Evolutionary conservation across 768 basidiomycete genomes (phyloP).

Genomic region (Lepiota venenata): DNA sequence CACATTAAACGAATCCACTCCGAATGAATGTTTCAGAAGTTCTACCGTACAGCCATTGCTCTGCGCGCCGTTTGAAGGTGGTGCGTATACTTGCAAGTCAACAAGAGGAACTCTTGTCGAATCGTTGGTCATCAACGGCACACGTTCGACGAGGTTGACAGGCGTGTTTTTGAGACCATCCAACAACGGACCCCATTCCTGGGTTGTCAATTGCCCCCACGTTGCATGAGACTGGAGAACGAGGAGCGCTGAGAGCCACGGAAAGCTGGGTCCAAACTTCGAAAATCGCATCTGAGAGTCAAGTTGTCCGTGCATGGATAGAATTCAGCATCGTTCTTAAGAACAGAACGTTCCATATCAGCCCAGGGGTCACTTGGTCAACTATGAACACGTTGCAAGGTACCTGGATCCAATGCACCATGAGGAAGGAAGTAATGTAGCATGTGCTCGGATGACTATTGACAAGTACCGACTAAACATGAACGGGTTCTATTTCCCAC

Average conservation of each 20-base stretch:
- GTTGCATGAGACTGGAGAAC: not conserved
- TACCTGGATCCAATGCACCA: not conserved
- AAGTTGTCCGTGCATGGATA: too few species aligned
- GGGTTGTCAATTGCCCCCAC: not conserved
- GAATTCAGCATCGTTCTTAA: too few species aligned
- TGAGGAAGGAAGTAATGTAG: not conserved
- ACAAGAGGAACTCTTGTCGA: constrained; percentile 20
- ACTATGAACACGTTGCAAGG: too few species aligned
- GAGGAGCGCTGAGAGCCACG: too few species aligned
- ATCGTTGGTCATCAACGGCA: constrained; percentile 9
- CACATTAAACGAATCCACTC: constrained; percentile 24
- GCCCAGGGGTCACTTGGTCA: too few species aligned
- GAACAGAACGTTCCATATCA: too few species aligned
- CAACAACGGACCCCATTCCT: not conserved
- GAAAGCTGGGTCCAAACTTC: too few species aligned
- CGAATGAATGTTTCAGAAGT: constrained; percentile 27
- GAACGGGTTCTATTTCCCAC: not conserved
- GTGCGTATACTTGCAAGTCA: constrained; percentile 28
- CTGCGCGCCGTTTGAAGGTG: constrained; percentile 13
- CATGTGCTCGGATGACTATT: not conserved
- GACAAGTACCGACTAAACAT: too few species aligned
- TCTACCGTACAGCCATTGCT: constrained; percentile 19
- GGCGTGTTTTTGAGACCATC: not conserved
- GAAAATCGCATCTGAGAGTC: too few species aligned
- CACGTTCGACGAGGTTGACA: constrained; percentile 19